Percentiles rank a stretch among this genome's conserved stretches.
Conservation (phyloP, 2,329 filamentous ascomycete species). For the Ilyonectria mors-panacis region DNA sequence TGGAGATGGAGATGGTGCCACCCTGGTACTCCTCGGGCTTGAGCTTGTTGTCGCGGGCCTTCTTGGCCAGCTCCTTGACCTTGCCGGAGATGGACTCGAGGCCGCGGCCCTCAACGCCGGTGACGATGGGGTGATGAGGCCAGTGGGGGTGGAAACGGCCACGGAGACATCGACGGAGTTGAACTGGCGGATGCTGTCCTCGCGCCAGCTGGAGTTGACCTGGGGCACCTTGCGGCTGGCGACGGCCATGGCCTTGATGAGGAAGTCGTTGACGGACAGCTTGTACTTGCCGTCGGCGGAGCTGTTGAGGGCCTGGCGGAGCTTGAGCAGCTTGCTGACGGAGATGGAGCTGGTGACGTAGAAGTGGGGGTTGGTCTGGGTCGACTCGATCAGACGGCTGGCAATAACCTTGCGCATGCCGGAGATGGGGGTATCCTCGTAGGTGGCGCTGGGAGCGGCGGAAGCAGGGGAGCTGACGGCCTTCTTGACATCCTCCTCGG, state of each 20-base stretch:
- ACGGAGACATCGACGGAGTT: slow-evolving; percentile 95
- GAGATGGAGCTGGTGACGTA: slow-evolving; percentile 94
- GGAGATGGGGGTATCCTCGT: slow-evolving; percentile 86
- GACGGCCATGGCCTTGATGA: slow-evolving; percentile 94
- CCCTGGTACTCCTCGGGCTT: slow-evolving; percentile 99
- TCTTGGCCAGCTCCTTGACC: slow-evolving; percentile 98
- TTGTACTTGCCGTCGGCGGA: slow-evolving; percentile 95
- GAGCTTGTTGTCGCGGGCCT: slow-evolving; percentile 95
- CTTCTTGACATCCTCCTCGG: slow-evolving; percentile 94
- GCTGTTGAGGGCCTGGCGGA: slow-evolving; percentile 92
- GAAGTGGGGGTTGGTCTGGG: slow-evolving; percentile 97
- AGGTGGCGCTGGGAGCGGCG: slow-evolving; percentile 74
- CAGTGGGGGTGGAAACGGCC: slow-evolving; percentile 91
- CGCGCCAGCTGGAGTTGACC: slow-evolving; percentile 96
- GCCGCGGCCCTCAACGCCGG: slow-evolving; percentile 87
- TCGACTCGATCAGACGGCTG: slow-evolving; percentile 87
- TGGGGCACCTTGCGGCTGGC: slow-evolving; percentile 94
- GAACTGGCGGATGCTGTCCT: slow-evolving; percentile 92
- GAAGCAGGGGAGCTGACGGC: slow-evolving; percentile 72
- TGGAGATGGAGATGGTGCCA: slow-evolving; percentile 98
- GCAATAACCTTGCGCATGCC: slow-evolving; percentile 99
- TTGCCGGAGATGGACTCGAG: slow-evolving; percentile 89
- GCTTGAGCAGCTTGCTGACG: slow-evolving; percentile 95
- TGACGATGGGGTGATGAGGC: slow-evolving; percentile 98
- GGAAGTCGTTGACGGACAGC: slow-evolving; percentile 99